These are phyloP conservation scores for Ulmus americana DNA, from an alignment of 331 rosid species.

Conservation along the genomic window DNA sequence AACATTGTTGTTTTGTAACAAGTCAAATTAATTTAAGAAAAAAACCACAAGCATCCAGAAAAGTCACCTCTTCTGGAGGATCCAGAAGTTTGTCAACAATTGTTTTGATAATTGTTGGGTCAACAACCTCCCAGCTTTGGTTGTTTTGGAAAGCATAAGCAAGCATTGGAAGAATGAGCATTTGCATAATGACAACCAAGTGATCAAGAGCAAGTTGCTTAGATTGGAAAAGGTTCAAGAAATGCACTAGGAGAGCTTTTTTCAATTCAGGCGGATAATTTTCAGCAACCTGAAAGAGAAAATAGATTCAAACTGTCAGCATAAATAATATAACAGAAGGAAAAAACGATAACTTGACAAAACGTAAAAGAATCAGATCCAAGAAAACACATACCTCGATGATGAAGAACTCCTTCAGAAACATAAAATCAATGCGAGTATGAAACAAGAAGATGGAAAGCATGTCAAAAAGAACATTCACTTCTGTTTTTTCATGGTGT, in stretches of 20 bases:
- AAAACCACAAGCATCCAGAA: background rate
- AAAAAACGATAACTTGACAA: background rate
- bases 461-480: conserved; percentile 95
- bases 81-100: conserved; percentile 99
- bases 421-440: conserved; percentile 71
- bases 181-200: conserved; percentile 94
- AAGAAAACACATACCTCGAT: conserved; percentile 62
- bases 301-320: conserved; percentile 8
- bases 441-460: conserved; percentile 88
- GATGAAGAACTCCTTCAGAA: conserved; percentile 87
- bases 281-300: conserved; percentile 81
- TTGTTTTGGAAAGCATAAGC: conserved; percentile 95
- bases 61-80: conserved; percentile 96
- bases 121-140: conserved; percentile 99
- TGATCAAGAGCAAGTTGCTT: conserved; percentile 86
- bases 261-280: conserved; percentile 75
- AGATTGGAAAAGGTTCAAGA: conserved; percentile 78
- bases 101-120: conserved; percentile 69
- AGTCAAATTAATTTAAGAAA: background rate
- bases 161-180: conserved; percentile 98
- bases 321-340: background rate
- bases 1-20: background rate
- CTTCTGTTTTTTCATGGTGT: conserved; percentile 87
- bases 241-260: conserved; percentile 75
- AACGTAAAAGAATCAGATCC: conserved; percentile 12